A percentile compares a stretch with the other conserved stretches of the same genome.
Conservation (phyloP, 345 rosid genomes). For the Brassica napus region DNA sequence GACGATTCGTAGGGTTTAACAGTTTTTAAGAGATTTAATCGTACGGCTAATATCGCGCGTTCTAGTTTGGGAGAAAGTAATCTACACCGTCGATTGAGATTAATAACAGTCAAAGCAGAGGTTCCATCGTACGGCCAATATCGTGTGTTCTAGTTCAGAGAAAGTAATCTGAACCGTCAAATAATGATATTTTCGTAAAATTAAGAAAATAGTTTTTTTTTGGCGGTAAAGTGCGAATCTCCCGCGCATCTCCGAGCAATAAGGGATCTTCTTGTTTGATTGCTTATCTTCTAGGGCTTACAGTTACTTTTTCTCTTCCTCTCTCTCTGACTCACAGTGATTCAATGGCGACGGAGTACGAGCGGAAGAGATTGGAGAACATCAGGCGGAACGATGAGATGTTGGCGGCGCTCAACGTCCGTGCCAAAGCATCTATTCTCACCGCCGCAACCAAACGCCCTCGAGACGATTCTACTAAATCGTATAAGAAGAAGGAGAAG, state of each 20-base stretch:
- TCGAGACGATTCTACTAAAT: constrained; percentile 40
- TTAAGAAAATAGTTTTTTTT: neutral
- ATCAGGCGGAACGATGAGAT: constrained; percentile 71
- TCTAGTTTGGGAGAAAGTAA: neutral
- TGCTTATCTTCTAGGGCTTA: neutral
- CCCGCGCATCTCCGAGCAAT: constrained; percentile 29
- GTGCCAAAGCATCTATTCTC: constrained; percentile 53
- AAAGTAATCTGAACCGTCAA: constrained; percentile 31
- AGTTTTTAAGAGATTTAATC: constrained; percentile 10
- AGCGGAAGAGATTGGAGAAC: constrained; percentile 71
- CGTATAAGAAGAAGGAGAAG: constrained; percentile 52
- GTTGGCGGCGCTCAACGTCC: constrained; percentile 77
- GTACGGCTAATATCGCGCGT: constrained; percentile 13
- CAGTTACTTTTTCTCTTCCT: neutral
- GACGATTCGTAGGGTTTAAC: constrained; percentile 30
- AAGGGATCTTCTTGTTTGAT: neutral
- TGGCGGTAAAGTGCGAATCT: constrained; percentile 29
- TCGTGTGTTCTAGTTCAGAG: neutral
- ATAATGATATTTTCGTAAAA: neutral
- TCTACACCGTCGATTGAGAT: constrained; percentile 24
- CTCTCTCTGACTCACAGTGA: neutral
- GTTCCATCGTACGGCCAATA: constrained; percentile 27
- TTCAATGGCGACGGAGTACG: constrained; percentile 82
- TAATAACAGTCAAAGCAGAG: neutral
- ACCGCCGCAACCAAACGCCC: constrained; percentile 57